Conservation (phyloP, 305 asterid species). For the Fraxinus paxiana region DNA sequence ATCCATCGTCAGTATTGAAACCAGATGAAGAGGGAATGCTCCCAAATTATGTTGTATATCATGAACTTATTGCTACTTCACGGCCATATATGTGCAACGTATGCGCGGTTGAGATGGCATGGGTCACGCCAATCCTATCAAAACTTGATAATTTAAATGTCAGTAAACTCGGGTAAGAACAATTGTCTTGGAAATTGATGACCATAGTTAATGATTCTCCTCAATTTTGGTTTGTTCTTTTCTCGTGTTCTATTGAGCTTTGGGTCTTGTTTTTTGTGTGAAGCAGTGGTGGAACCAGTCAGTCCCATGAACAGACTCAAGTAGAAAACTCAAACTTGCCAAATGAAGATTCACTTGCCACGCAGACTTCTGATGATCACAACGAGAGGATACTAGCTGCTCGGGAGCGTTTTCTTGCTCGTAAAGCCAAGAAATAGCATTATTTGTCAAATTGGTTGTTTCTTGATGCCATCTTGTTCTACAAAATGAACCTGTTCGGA, state of each 20-base stretch:
- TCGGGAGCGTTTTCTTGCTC: conserved; percentile 77
- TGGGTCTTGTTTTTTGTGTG: conserved; percentile 10
- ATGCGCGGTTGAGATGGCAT: conserved; percentile 73
- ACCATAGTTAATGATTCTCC: background rate
- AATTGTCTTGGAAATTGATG: background rate
- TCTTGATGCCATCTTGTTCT: background rate
- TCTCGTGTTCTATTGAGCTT: background rate
- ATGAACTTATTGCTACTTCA: conserved; percentile 74
- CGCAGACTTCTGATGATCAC: conserved; percentile 38
- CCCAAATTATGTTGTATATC: conserved; percentile 75
- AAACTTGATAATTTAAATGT: conserved; percentile 65
- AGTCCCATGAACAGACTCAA: conserved; percentile 28
- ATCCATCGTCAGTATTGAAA: conserved; percentile 76
- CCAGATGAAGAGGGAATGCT: conserved; percentile 84
- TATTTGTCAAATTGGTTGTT: background rate
- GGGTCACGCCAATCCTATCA: conserved; percentile 68
- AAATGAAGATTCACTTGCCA: conserved; percentile 27
- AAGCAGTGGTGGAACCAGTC: conserved; percentile 49
- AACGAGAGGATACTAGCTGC: conserved; percentile 61
- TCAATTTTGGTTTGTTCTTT: background rate
- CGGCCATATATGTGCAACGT: conserved; percentile 88
- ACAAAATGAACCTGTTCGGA: background rate
- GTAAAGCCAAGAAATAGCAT: conserved; percentile 27
- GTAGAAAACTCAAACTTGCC: conserved; percentile 29
- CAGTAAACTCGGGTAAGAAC: conserved; percentile 59